These are phyloP conservation scores for Helotiales sp. DNA, from an alignment of 2,329 filamentous ascomycete genomes.

Conservation along the genomic window DNA sequence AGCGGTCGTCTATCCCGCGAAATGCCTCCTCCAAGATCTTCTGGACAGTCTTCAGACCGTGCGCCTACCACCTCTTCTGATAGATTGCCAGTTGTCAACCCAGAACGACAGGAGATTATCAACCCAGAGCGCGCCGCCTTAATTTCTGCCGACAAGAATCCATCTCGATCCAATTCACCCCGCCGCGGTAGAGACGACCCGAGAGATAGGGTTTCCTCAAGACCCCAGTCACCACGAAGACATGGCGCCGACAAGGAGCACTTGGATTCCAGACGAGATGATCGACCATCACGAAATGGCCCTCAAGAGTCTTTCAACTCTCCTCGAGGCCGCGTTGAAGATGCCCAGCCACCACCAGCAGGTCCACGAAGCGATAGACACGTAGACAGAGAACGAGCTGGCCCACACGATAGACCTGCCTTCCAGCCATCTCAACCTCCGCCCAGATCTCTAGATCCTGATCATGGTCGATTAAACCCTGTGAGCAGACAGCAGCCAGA, in stretches of 20 bases:
- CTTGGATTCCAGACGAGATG: conserved; percentile 39
- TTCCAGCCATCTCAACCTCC: conserved; percentile 47
- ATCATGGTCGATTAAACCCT: conserved; percentile 52
- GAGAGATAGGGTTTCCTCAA: conserved; percentile 39
- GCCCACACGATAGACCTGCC: conserved; percentile 46
- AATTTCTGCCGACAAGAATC: conserved; percentile 39
- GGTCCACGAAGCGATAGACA: conserved; percentile 47
- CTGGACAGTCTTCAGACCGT: conserved; percentile 34
- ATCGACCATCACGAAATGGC: conserved; percentile 33
- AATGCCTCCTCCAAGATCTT: conserved; percentile 40
- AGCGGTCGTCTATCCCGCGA: conserved; percentile 41
- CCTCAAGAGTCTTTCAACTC: conserved; percentile 30
- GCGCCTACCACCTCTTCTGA: conserved; percentile 32
- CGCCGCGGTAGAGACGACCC: conserved; percentile 41
- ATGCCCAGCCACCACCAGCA: conserved; percentile 38
- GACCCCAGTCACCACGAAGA: conserved; percentile 57
- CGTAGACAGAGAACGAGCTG: conserved; percentile 53
- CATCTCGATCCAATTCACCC: conserved; percentile 39
- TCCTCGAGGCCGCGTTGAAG: conserved; percentile 36
- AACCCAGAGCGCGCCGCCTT: conserved; percentile 44
- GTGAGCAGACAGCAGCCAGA: conserved; percentile 54
- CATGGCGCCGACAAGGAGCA: conserved; percentile 47
- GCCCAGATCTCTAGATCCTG: conserved; percentile 50
- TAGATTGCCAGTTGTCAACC: conserved; percentile 34
- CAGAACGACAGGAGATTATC: conserved; percentile 41